These are phyloP conservation scores for Yamadazyma songkhlaensis DNA, from an alignment of 1,139 yeast species.

Conservation along the genomic window DNA sequence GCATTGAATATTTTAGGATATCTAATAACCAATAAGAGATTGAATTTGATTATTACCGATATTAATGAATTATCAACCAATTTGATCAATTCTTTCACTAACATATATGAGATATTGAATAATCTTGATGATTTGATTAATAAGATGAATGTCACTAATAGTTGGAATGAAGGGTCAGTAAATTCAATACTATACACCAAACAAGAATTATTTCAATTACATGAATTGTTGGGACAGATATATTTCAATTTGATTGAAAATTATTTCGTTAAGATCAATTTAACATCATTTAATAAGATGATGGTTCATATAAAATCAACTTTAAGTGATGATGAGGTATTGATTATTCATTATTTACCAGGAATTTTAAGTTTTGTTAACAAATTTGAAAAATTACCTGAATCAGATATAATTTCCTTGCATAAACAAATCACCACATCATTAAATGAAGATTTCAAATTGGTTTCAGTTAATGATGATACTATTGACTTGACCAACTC, in stretches of 20 bases:
- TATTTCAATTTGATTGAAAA: conserved; percentile 48
- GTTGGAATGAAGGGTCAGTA: conserved; percentile 47
- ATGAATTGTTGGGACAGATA: conserved; percentile 70
- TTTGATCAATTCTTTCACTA: conserved; percentile 52
- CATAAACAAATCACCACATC: conserved; percentile 22
- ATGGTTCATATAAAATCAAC: conserved; percentile 26
- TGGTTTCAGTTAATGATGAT: conserved; percentile 20
- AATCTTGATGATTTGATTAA: conserved; percentile 63
- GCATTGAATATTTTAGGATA: conserved; percentile 70
- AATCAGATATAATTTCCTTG: conserved; percentile 24
- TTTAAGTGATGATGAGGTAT: conserved; percentile 57
- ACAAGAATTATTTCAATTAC: conserved; percentile 60
- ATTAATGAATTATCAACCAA: conserved; percentile 28
- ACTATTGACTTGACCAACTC: conserved; percentile 50
- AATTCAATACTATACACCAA: conserved; percentile 59
- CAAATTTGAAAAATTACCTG: conserved; percentile 19
- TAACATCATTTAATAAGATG: conserved; percentile 35
- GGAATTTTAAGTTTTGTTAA: conserved; percentile 48
- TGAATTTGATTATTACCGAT: conserved; percentile 21
- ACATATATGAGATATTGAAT: conserved; percentile 53
- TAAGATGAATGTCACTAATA: conserved; percentile 52
- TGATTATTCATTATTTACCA: conserved; percentile 66
- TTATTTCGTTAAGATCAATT: conserved; percentile 27
- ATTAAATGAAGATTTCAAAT: conserved; percentile 21
- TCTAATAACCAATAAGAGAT: conserved; percentile 36